Base-by-base conservation (phyloP, 441 rosid genomes). In the Cnidoscolus chayamansa region DNA sequence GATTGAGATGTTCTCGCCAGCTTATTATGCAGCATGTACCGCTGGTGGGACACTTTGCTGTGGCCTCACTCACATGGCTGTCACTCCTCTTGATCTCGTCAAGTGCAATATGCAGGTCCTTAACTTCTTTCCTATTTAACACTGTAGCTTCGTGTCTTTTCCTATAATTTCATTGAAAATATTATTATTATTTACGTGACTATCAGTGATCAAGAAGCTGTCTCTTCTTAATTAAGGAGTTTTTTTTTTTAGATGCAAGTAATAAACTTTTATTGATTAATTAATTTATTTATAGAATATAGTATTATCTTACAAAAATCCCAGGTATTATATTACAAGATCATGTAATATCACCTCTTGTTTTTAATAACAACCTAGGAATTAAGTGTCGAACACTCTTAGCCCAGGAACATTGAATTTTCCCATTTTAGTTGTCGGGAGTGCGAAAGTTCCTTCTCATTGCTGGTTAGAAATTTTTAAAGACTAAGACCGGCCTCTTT, bases 91-190 rank as follows among this genome's bases (percentile, higher is more conserved):
- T 65, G 98, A 95, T 81, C 89, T 95, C 17, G 97, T 95, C 90
- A 95, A 95, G 85, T 95, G 99, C 68, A 95, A 95, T 78, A 95
- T 95, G 99, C 99, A 95, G 97, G 98, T 92, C 0, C 16, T 15
- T 54, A 25, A 20, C 48, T 63, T 30, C 67, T 56, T 56, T 54
- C 19, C 65, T 30, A 1, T 35, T 25, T 4, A 35, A 0, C 17
- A 16, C 7, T 8, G 10, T 13, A 35, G 8, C 10, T 35, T 0
- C 6, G 0, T 57, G 35, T 13, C 58, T 25, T 55, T 17, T 12
- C 65, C 10, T 40, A 40, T 40, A 40, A 6, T 40, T 40, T 40
- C 4, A 40, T 40, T 40, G 6, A 35, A 4, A 35, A 35, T 35
- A 35, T 35, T 2, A 2, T 35, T 35, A 35, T 35, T 35, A 35